These are phyloP conservation scores for Colletotrichum aenigma DNA, from an alignment of 2,329 filamentous ascomycete genomes.

Conservation along the genomic window DNA sequence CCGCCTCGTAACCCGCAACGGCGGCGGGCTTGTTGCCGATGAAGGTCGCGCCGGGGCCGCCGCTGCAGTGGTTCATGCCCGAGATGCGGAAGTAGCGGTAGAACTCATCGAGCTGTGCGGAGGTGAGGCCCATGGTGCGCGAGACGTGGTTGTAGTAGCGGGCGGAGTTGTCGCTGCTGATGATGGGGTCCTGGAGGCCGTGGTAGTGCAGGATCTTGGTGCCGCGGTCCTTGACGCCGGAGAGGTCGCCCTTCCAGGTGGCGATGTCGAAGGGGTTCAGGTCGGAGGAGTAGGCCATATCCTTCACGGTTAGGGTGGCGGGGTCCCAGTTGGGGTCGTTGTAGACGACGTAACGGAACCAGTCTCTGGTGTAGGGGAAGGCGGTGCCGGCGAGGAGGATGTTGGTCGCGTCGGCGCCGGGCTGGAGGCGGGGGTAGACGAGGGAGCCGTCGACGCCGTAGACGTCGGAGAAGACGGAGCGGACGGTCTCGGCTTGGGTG, in stretches of 20 bases:
- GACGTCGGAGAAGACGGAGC: slow-evolving; percentile 34
- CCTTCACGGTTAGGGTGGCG: slow-evolving; percentile 35
- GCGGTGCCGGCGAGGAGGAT: slow-evolving; percentile 35
- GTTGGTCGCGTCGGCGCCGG: slow-evolving; percentile 53
- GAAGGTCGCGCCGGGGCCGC: slow-evolving; percentile 29
- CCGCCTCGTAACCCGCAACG: slow-evolving; percentile 28
- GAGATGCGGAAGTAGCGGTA: slow-evolving; percentile 37
- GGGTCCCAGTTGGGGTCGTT: slow-evolving; percentile 41
- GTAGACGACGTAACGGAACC: slow-evolving; percentile 44
- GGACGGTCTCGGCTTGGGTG: slow-evolving; percentile 40
- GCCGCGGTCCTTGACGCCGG: slow-evolving; percentile 40
- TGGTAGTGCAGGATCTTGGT: slow-evolving; percentile 53
- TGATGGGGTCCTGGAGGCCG: slow-evolving; percentile 44
- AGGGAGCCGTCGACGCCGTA: slow-evolving; percentile 34
- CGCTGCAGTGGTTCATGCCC: slow-evolving; percentile 35
- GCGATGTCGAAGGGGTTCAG: slow-evolving; percentile 40
- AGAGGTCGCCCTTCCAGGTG: slow-evolving; percentile 44
- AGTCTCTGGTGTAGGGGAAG: slow-evolving; percentile 32
- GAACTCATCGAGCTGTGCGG: slow-evolving; percentile 36
- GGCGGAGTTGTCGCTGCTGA: slow-evolving; percentile 47
- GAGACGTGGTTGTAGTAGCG: slow-evolving; percentile 54
- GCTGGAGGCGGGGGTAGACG: slow-evolving; percentile 50
- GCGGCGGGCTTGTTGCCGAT: slow-evolving; percentile 28
- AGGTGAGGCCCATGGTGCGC: slow-evolving; percentile 41
- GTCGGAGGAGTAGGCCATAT: slow-evolving; percentile 35